Evolutionary conservation across 768 basidiomycete genomes (phyloP).

Genomic region (Chiua virens): DNA sequence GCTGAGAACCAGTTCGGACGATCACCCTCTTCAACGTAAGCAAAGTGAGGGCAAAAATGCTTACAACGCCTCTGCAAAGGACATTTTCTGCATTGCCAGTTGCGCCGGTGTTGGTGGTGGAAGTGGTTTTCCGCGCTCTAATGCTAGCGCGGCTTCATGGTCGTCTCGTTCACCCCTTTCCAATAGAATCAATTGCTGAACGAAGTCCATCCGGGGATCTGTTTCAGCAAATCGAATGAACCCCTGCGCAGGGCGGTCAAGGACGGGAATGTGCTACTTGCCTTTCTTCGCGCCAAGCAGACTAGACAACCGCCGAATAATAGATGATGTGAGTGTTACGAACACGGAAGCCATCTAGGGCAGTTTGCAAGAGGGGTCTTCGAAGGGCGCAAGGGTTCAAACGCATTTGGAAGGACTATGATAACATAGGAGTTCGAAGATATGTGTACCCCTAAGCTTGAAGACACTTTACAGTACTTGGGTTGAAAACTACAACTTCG

Average conservation of each 20-base stretch:
- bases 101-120: constrained; percentile 24
- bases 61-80: constrained; percentile 15
- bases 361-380: too few relatives aligned
- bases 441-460: too few relatives aligned
- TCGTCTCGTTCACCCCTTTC: constrained; percentile 18
- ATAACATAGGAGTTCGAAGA: constrained; percentile 47
- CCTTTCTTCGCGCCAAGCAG: not conserved
- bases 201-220: constrained; percentile 5
- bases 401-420: constrained; percentile 36
- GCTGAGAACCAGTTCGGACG: constrained; percentile 20
- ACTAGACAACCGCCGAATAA: not conserved
- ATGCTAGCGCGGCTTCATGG: constrained; percentile 27
- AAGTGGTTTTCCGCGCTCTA: constrained; percentile 30
- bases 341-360: constrained; percentile 8
- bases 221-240: not conserved
- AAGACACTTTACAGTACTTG: too few relatives aligned
- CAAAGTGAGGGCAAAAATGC: constrained; percentile 15
- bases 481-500: too few relatives aligned
- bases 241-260: too few relatives aligned
- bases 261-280: not conserved
- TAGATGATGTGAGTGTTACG: not conserved
- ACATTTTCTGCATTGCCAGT: constrained; percentile 12
- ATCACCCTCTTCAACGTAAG: constrained; percentile 21
- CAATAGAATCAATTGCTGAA: constrained; percentile 10
- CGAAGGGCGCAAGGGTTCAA: constrained; percentile 23